phyloP scores from a whole-genome alignment of 2,329 filamentous ascomycete species.

The Neocatenulostroma microsporum region DNA sequence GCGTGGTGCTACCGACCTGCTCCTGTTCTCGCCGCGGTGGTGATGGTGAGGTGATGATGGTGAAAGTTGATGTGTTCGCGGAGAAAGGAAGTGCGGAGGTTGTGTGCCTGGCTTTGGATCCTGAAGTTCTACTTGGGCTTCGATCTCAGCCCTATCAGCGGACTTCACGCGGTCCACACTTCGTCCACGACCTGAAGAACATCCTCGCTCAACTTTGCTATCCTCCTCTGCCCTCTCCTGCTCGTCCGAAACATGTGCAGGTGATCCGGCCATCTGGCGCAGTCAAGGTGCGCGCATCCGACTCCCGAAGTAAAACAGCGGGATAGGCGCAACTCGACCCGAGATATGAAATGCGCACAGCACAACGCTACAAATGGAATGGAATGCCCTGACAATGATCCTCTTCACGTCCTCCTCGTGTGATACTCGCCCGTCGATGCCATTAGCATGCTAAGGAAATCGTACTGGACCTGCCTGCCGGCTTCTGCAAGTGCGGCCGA shows the following conservation, averaged over 20 bases:
- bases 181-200: slow-evolving; percentile 7
- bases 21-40: slow-evolving; percentile 5
- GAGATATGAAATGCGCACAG: not conserved
- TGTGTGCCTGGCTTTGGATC: slow-evolving; percentile 8
- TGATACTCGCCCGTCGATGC: not conserved
- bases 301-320: slow-evolving; percentile 4
- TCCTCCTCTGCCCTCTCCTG: slow-evolving; percentile 7
- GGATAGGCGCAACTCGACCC: not conserved
- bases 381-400: not conserved
- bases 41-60: slow-evolving; percentile 7
- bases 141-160: not conserved
- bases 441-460: slow-evolving; percentile 1
- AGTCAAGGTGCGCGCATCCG: slow-evolving; percentile 11
- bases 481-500: too few species aligned
- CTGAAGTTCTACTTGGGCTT: slow-evolving; percentile 8
- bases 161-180: slow-evolving; percentile 2
- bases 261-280: slow-evolving; percentile 17
- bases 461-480: too few species aligned
- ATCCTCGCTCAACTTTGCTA: slow-evolving; percentile 5
- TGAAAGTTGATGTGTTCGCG: slow-evolving; percentile 2
- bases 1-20: slow-evolving; percentile 4
- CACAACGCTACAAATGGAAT: not conserved
- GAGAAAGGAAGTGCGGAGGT: slow-evolving; percentile 12
- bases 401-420: slow-evolving; percentile 1
- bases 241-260: slow-evolving; percentile 2